phyloP scores from a whole-genome alignment of 1,284 basidiomycete species.

The Boletus semigastroideus region DNA sequence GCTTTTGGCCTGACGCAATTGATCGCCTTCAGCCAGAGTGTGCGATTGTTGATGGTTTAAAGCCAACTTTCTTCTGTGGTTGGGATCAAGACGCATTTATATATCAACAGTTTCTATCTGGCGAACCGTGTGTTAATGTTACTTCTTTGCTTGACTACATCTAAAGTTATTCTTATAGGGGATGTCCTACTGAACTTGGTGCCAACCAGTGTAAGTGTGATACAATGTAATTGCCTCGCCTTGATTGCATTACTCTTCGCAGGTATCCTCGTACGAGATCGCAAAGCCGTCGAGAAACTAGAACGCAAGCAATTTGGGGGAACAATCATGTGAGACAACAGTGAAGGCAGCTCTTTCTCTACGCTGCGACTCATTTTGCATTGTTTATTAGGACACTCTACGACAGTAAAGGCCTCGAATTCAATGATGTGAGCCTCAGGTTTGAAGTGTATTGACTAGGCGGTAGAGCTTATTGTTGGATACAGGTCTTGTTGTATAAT shows the following conservation, averaged over 20 bases:
- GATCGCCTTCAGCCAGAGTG: constrained; percentile 58
- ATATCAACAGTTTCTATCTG: constrained; percentile 60
- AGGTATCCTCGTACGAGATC: constrained; percentile 72
- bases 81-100: constrained; percentile 52
- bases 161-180: constrained; percentile 26
- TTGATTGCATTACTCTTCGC: not conserved
- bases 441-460: too few species aligned
- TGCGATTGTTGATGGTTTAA: constrained; percentile 57
- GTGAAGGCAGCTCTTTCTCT: not conserved
- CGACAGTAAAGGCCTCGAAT: constrained; percentile 74
- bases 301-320: constrained; percentile 52
- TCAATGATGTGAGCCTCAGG: constrained; percentile 54
- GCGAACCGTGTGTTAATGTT: constrained; percentile 38
- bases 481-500: constrained; percentile 66
- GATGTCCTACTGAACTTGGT: constrained; percentile 59
- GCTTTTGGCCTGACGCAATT: constrained; percentile 67
- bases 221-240: not conserved
- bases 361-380: not conserved
- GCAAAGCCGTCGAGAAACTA: constrained; percentile 49
- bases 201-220: constrained; percentile 58
- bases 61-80: constrained; percentile 59
- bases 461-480: constrained; percentile 1
- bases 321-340: constrained; percentile 53
- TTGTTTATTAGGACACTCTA: constrained; percentile 56
- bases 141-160: not conserved